A percentile compares a stretch with the other conserved stretches of the same genome.
Evolutionary conservation across 2,329 filamentous ascomycete species (phyloP).

Genomic region (Sclerotinia glacialis): DNA sequence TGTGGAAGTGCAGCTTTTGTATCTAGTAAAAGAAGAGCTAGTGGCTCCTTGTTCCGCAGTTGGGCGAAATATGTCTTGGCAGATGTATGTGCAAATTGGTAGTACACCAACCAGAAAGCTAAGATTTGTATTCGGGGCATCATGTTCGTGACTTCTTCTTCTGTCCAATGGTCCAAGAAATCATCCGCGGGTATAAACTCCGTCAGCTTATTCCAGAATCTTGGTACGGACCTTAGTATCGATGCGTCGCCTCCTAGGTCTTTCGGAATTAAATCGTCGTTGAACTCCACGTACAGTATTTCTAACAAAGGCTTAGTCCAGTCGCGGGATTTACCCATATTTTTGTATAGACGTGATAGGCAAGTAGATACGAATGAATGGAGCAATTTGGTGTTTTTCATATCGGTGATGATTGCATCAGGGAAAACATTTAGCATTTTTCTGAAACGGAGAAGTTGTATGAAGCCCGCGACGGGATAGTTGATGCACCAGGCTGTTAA

Average conservation of each 20-base stretch:
- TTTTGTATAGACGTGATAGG: not conserved
- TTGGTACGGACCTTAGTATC: not conserved
- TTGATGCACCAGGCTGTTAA: slow-evolving; percentile 3
- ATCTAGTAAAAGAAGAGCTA: not conserved
- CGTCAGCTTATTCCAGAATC: not conserved
- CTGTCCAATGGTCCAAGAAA: not conserved
- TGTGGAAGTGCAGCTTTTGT: not conserved
- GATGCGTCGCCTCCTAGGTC: not conserved
- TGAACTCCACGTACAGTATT: not conserved
- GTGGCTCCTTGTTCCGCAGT: not conserved
- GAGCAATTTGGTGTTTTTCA: not conserved
- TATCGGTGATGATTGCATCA: not conserved
- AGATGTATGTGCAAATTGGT: not conserved
- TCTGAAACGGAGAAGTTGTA: not conserved
- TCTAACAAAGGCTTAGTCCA: not conserved
- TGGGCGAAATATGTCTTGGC: not conserved
- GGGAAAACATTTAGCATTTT: not conserved
- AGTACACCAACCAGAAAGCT: slow-evolving; percentile 1
- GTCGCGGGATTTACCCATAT: not conserved
- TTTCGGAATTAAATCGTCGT: not conserved
- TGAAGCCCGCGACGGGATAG: not conserved
- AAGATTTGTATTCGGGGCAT: slow-evolving; percentile 4
- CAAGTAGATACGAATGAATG: not conserved
- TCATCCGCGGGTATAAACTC: not conserved
- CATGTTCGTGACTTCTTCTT: not conserved